A percentile compares a stretch with the other conserved stretches of the same genome.
These are phyloP conservation scores for Aspergillus heteromorphus DNA, from an alignment of 495 filamentous ascomycete species.

Conservation along the genomic window DNA sequence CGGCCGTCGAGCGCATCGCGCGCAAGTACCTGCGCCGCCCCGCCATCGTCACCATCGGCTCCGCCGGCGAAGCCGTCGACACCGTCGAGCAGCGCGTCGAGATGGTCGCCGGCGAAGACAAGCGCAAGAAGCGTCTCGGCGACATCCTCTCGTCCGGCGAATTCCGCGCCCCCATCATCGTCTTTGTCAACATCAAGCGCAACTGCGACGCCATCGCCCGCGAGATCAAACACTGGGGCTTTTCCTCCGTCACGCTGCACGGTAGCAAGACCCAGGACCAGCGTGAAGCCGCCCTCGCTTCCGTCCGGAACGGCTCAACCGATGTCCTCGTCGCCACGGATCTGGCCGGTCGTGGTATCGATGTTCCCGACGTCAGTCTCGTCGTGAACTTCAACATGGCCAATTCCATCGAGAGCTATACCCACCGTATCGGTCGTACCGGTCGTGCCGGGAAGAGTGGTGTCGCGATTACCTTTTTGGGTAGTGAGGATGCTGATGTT, in stretches of 20 bases:
- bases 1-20: slow-evolving; percentile 89
- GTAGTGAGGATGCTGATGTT: slow-evolving; percentile 85
- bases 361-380: slow-evolving; percentile 88
- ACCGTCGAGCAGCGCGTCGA: slow-evolving; percentile 98
- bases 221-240: slow-evolving; percentile 94
- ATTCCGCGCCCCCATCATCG: slow-evolving; percentile 90
- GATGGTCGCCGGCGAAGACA: slow-evolving; percentile 87
- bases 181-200: slow-evolving; percentile 99
- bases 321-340: slow-evolving; percentile 97
- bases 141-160: slow-evolving; percentile 85
- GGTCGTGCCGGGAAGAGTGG: slow-evolving; percentile 97
- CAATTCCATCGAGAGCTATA: slow-evolving; percentile 87
- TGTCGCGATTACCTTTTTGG: slow-evolving; percentile 94
- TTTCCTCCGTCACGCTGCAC: slow-evolving; percentile 85
- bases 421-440: slow-evolving; percentile 95
- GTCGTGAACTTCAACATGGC: slow-evolving; percentile 99
- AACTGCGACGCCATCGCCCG: slow-evolving; percentile 95
- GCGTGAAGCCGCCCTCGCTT: slow-evolving; percentile 88
- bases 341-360: slow-evolving; percentile 95
- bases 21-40: slow-evolving; percentile 92
- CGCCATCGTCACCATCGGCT: slow-evolving; percentile 91
- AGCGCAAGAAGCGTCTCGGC: slow-evolving; percentile 90
- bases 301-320: slow-evolving; percentile 69
- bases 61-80: slow-evolving; percentile 95
- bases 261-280: slow-evolving; percentile 97